These are phyloP conservation scores for Sutorius australiensis DNA, from an alignment of 768 basidiomycete species.

Conservation along the genomic window DNA sequence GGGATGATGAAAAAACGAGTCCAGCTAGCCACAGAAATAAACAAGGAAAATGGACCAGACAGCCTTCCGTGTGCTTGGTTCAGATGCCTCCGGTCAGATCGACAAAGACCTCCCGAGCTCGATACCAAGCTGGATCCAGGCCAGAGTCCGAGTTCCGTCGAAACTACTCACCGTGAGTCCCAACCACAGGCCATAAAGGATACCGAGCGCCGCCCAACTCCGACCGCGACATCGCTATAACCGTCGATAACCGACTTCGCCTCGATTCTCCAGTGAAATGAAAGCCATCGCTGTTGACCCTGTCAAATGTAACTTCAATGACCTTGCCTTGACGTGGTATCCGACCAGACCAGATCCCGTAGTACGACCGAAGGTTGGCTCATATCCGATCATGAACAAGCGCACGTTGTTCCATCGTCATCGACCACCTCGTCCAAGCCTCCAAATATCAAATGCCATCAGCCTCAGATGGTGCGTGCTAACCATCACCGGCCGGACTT, in stretches of 20 bases:
- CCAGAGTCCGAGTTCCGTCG: neutral
- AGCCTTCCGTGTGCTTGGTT: conserved; percentile 1
- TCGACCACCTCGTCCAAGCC: neutral
- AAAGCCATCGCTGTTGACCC: neutral
- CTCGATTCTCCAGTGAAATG: neutral
- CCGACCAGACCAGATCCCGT: too few species aligned
- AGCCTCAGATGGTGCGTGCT: neutral
- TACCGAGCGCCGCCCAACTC: neutral
- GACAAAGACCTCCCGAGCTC: neutral
- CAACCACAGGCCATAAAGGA: neutral
- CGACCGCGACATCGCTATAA: neutral
- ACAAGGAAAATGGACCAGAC: conserved; percentile 1
- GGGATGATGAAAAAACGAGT: neutral
- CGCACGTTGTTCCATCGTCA: neutral
- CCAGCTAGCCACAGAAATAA: neutral
- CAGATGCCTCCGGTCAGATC: neutral
- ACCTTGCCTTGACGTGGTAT: neutral
- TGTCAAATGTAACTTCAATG: neutral
- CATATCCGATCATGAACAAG: too few species aligned
- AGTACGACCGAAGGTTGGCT: too few species aligned
- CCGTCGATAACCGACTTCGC: neutral
- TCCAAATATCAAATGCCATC: neutral
- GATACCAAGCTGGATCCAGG: neutral
- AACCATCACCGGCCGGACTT: neutral
- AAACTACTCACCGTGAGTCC: neutral